Evolutionary conservation across 2,329 filamentous ascomycete genomes (phyloP), one percentile per base, ranked within the genome.

Genomic region (Cytospora schulzeri): DNA sequence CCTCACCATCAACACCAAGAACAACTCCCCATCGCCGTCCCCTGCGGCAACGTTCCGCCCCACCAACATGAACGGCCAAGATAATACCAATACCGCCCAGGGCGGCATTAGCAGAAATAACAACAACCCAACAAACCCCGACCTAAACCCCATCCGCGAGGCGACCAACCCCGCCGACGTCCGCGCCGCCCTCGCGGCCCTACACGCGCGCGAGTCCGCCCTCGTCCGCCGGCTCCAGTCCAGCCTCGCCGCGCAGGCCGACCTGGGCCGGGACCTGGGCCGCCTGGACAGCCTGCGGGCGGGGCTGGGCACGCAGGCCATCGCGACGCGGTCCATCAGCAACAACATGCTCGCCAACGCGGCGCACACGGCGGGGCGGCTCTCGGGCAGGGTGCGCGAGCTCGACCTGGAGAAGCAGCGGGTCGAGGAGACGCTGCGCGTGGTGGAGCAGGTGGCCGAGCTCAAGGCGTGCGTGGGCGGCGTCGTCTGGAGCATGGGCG

Each of bases 381-480:
- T 98, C 68, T 96, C 93, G 62, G 88, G 88, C 72, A 91, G 93
- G 60, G 95, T 99, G 63, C 93, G 91, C 75, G 85, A 88, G 69
- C 85, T 99, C 38, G 95, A 99, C 74, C 83, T 92, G 63, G 94
- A 99, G 78, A 96, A 98, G 81, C 88, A 88, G 65, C 87, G 93
- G 31, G 94, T 99, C 11, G 93, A 95, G 75, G 89, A 93, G 58
- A 98, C 95, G 0, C 80, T 99, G 64, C 85, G 90, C 11, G 93
- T 98, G 3, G 95, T 98, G 14, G 94, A 98, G 77, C 93, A 97
- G 79, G 94, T 99, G 17, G 91, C 92, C 6, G 95, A 99, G 81
- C 88, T 99, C 69, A 98, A 98, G 79, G 91, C 95, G 11, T 99
- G 95, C 75, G 92, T 98, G 41, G 87, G 97, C 66, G 95, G 95